Base-by-base conservation (phyloP, 2,329 filamentous ascomycete genomes). In the Talaromyces verruculosus region DNA sequence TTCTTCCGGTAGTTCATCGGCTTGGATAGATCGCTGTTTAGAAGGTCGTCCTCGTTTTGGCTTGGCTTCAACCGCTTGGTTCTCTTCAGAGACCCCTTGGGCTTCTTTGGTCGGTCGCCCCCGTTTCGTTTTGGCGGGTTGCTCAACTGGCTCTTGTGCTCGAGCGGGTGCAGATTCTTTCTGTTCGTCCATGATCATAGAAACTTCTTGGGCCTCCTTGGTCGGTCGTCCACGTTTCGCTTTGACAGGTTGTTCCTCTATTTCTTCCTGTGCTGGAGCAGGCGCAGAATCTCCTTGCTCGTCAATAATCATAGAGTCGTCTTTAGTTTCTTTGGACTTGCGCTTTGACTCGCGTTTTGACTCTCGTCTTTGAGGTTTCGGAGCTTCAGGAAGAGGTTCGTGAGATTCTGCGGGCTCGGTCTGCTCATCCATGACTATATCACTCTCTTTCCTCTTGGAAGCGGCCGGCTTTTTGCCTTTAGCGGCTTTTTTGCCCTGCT, bases 401-500 rank as follows among this genome's bases (percentile, higher is more conserved):
- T 65, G 57, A n/a, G 58, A 43, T 28, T 69, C 69, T 35, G 47
- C 61, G 45, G 65, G 17, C 33, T 59, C 61, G 17, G 60, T 66
- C 43, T 68, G 51, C 11, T 69, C 61, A n/a, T 67, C 70, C n/a
- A 60, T 63, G 53, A 71, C 74, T 6, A 49, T 11, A 2, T 64
- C 62, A n/a, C 53, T 35, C 3, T 64, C 62, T 3, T 25, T 53
- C 11, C 22, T 49, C 39, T 64, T 64, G 13, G 51, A 45, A 37
- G 39, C 15, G 41, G 71, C 71, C 3, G 69, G 66, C 75, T 73
- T 81, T 72, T 72, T 79, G 72, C 62, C 69, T 69, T 72, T 70
- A 17, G 51, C 64, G 37, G 73, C 74, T 64, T 76, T 74, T 63
- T 71, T 76, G 2, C 67, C 67, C 22, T 66, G 68, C 61, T 73